phyloP scores from a whole-genome alignment of 495 filamentous ascomycete genomes.

The Chlorociboria aeruginascens region DNA sequence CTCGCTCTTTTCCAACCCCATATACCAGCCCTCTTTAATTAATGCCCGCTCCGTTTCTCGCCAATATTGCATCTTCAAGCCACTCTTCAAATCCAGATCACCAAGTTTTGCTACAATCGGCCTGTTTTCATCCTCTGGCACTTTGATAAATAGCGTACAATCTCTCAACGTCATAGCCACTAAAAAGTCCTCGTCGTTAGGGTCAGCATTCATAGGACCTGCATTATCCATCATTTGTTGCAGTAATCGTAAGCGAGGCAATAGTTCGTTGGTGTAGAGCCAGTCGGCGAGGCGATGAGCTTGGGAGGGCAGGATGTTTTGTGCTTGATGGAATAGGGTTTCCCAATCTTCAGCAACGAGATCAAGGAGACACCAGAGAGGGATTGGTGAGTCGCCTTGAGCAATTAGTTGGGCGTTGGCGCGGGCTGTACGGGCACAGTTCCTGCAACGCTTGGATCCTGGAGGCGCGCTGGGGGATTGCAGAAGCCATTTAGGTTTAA shows the following conservation, averaged over 20 bases:
- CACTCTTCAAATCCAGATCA: slow-evolving; percentile 82
- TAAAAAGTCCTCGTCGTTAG: slow-evolving; percentile 17
- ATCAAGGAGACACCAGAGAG: slow-evolving; percentile 43
- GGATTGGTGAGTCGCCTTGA: neutral
- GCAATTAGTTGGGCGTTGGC: slow-evolving; percentile 10
- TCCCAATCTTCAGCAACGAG: slow-evolving; percentile 30
- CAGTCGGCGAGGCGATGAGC: slow-evolving; percentile 18
- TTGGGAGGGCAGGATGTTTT: slow-evolving; percentile 61
- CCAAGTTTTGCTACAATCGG: slow-evolving; percentile 62
- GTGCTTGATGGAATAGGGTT: slow-evolving; percentile 37
- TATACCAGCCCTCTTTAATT: slow-evolving; percentile 65
- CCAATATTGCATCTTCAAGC: slow-evolving; percentile 66
- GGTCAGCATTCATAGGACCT: slow-evolving; percentile 27
- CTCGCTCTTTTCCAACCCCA: slow-evolving; percentile 30
- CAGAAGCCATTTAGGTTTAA: slow-evolving; percentile 91
- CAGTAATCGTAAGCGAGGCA: slow-evolving; percentile 33
- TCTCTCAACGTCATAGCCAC: slow-evolving; percentile 82
- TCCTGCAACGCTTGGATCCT: slow-evolving; percentile 60
- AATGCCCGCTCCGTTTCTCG: slow-evolving; percentile 46
- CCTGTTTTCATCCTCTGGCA: slow-evolving; percentile 29
- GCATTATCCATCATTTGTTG: slow-evolving; percentile 38
- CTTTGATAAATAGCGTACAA: slow-evolving; percentile 56
- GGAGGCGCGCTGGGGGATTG: slow-evolving; percentile 70
- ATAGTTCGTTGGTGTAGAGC: slow-evolving; percentile 21
- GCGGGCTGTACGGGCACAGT: slow-evolving; percentile 54